A percentile compares a stretch with the other conserved stretches of the same genome.
These are phyloP conservation scores for Talaromyces adpressus DNA, from an alignment of 495 filamentous ascomycete species.

Conservation along the genomic window DNA sequence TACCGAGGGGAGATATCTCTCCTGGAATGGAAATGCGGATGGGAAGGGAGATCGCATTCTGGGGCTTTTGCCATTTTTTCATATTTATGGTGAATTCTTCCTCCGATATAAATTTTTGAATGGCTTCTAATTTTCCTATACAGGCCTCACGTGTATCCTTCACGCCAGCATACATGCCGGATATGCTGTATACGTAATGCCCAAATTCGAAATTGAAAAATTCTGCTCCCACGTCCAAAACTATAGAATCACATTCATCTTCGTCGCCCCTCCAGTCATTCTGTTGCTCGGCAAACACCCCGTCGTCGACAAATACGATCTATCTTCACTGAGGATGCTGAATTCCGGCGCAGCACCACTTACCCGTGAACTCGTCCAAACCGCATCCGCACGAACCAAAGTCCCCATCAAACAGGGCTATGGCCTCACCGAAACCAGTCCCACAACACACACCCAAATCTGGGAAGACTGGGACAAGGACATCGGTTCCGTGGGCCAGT, in stretches of 20 bases:
- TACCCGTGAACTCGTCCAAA: conserved; percentile 72
- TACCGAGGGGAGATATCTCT: conserved; percentile 50
- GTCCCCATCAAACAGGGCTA: conserved; percentile 79
- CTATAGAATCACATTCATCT: conserved; percentile 67
- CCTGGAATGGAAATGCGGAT: conserved; percentile 46
- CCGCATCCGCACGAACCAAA: conserved; percentile 65
- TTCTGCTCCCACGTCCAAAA: conserved; percentile 73
- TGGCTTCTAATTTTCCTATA: background rate
- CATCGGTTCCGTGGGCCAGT: conserved; percentile 73
- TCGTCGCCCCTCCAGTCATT: conserved; percentile 81
- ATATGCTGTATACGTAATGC: conserved; percentile 65
- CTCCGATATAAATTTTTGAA: background rate
- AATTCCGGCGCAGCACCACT: conserved; percentile 88
- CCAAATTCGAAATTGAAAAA: conserved; percentile 74
- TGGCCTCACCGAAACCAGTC: conserved; percentile 77
- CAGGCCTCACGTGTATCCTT: conserved; percentile 60
- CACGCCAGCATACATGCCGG: conserved; percentile 61
- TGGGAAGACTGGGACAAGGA: conserved; percentile 72
- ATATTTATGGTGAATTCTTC: conserved; percentile 66
- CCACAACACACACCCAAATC: conserved; percentile 48
- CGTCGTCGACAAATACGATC: conserved; percentile 68
- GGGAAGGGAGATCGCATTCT: conserved; percentile 64
- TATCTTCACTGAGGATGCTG: conserved; percentile 73
- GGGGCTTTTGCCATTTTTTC: conserved; percentile 87
- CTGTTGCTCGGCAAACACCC: conserved; percentile 76